Evolutionary conservation across 2,329 filamentous ascomycete genomes (phyloP).

Genomic region (Clonostachys rosea): DNA sequence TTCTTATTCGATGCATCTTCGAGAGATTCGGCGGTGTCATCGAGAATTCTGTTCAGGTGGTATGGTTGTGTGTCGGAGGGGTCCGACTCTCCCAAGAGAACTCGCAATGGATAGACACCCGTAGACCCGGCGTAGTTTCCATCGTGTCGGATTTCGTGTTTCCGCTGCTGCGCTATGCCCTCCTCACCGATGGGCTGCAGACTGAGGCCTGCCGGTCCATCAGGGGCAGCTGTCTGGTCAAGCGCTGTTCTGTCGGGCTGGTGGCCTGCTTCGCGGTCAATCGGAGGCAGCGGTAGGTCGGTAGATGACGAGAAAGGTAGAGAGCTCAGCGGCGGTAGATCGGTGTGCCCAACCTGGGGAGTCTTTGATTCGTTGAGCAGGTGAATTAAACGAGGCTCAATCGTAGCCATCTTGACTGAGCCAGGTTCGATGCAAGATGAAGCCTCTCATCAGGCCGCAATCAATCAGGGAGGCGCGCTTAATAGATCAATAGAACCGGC

Average conservation of each 20-base stretch:
- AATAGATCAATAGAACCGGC: no score
- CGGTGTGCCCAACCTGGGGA: constrained; percentile 41
- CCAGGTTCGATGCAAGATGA: constrained; percentile 21
- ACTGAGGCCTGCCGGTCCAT: not conserved
- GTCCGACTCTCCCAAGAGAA: constrained; percentile 33
- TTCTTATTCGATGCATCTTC: constrained; percentile 50
- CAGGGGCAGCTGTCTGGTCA: not conserved
- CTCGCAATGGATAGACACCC: constrained; percentile 28
- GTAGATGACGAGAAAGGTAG: constrained; percentile 34
- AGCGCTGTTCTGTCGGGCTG: constrained; percentile 21
- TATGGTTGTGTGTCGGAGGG: constrained; percentile 27
- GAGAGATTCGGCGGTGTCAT: constrained; percentile 32
- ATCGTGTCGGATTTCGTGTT: not conserved
- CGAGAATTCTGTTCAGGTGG: constrained; percentile 39
- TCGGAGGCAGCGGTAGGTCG: constrained; percentile 42
- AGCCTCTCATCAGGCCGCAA: no score
- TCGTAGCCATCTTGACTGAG: constrained; percentile 47
- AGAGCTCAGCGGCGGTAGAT: constrained; percentile 50
- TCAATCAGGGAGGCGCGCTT: no score
- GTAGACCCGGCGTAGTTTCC: constrained; percentile 12
- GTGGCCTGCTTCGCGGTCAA: constrained; percentile 44
- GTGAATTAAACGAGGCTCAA: constrained; percentile 64
- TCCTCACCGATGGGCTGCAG: no score
- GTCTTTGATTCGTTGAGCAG: constrained; percentile 54
- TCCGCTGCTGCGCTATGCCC: not conserved